Evolutionary conservation across 306 rosid genomes (phyloP), one percentile per base, ranked within the genome.

Genomic region (Arachis stenosperma): DNA sequence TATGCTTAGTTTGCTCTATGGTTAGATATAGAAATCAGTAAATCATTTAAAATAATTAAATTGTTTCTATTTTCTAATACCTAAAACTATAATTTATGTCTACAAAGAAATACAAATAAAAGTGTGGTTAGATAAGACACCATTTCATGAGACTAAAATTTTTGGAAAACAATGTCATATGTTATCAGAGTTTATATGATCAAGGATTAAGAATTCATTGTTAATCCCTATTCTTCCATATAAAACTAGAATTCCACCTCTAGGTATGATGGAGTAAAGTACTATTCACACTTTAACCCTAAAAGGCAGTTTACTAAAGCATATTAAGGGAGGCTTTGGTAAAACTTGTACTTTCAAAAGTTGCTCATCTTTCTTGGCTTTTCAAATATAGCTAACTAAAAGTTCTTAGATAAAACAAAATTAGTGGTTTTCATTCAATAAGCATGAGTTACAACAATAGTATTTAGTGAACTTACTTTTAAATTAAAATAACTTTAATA

Each of bases 1-100:
- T 36, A 48, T 36, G 59, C 46, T 2, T 30, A 50, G 71, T 52
- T 57, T 51, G 50, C 71, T 33, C 44, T 52, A 46, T 65, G 48
- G 36, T 66, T 53, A 65, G 59, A 52, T 65, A 47, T 11, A 53
- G 75, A 82, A n/a, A 66, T n/a, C 60, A 30, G 41, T 69, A 65
- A 55, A 30, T 69, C 75, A 37, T 65, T 64, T 62, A 17, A 77
- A 53, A 63, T 2, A 17, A 56, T 5, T 15, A 79, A 50, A 59
- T 50, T 7, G 13, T 12, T 52, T 63, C 10, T 22, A 63, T 27
- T 33, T 40, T 74, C 36, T 46, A 37, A 33, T 33, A 33, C 37
- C 37, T 5, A 51, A 60, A 72, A 48, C 63, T n/a, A 61, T 61
- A 14, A 13, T 22, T 2, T 9, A 46, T 15, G 36, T 17, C 42